Percentiles rank a stretch among this genome's conserved stretches.
These are phyloP conservation scores for Xylariaceae sp. DNA, from an alignment of 2,329 filamentous ascomycete genomes.

Conservation along the genomic window DNA sequence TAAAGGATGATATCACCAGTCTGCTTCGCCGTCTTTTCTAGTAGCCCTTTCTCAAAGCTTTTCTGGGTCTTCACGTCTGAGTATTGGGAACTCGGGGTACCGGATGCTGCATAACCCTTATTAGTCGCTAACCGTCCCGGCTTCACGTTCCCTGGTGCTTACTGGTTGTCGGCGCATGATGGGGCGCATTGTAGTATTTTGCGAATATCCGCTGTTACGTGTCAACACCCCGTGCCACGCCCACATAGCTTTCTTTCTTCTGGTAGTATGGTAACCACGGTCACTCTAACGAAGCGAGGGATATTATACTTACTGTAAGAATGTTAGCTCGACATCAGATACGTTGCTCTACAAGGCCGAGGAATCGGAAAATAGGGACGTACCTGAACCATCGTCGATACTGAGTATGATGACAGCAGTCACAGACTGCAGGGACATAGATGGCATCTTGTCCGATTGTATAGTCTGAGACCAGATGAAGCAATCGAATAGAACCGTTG, in stretches of 20 bases:
- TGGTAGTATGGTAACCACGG: neutral
- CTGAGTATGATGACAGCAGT: constrained; percentile 75
- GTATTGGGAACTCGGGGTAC: constrained; percentile 68
- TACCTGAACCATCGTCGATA: constrained; percentile 74
- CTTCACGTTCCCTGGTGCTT: constrained; percentile 14
- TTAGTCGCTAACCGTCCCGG: constrained; percentile 17
- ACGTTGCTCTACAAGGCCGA: neutral
- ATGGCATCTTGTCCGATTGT: constrained; percentile 53
- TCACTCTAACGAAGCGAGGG: too few species aligned
- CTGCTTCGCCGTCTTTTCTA: constrained; percentile 95
- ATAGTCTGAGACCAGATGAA: neutral
- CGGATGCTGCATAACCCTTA: constrained; percentile 38
- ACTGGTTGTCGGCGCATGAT: constrained; percentile 36
- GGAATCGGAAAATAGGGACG: constrained; percentile 1
- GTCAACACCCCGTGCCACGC: constrained; percentile 3
- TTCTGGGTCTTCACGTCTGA: constrained; percentile 89
- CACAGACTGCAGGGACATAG: constrained; percentile 71
- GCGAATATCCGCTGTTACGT: constrained; percentile 64
- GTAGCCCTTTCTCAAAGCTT: constrained; percentile 89
- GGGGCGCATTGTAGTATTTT: constrained; percentile 62
- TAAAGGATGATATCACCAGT: constrained; percentile 95
- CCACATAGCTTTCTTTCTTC: neutral
- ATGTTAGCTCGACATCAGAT: constrained; percentile 11
- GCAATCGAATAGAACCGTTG: constrained; percentile 1
- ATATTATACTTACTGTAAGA: constrained; percentile 14